Evolutionary conservation across 2,329 filamentous ascomycete genomes (phyloP), one percentile per base, ranked within the genome.

Genomic region (Orbilia javanica): DNA sequence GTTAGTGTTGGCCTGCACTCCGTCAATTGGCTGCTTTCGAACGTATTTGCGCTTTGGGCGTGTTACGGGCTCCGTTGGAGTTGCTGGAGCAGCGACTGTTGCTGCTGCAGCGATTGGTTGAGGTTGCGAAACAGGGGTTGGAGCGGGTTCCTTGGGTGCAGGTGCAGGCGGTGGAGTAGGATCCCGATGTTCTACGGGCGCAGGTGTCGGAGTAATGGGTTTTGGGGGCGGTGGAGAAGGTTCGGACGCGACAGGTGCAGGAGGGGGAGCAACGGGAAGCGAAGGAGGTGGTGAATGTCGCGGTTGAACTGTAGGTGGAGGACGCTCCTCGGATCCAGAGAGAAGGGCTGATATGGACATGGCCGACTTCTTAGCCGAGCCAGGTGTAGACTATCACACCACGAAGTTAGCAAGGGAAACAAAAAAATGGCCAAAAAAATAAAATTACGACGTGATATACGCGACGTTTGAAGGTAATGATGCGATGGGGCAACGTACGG

Each of bases 281-380:
- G 48, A 34, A n/a, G 67, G 67, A 18, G 69, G 65, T 44, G 71
- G 53, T 18, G 75, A 73, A 50, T 27, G 62, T 67, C 67, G 66
- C 27, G 73, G 65, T 60, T 70, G 65, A 36, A 66, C 50, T 20
- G 72, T 69, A 44, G 72, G 62, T n/a, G n/a, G n/a, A 5, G 72
- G 66, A 29, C 65, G 60, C 48, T 77, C 73, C 31, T 71, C 73
- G 27, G 62, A 63, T 13, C 69, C 75, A 22, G 62, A 68, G 25
- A 79, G 44, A 18, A 79, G 52, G 31, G 75, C 67, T 4, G 75
- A 79, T 57, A 79, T 79, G 48, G 75, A 79, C 75, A 79, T 79
- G 36, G 75, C 68, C 1, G 69, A 69, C 29, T 79, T 79, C 39
- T 79, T 79, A 31, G 68, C 68, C 29, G 75, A 73, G 25, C 55